Conservation (phyloP, 305 asterid species). For the Solanum chacoense region DNA sequence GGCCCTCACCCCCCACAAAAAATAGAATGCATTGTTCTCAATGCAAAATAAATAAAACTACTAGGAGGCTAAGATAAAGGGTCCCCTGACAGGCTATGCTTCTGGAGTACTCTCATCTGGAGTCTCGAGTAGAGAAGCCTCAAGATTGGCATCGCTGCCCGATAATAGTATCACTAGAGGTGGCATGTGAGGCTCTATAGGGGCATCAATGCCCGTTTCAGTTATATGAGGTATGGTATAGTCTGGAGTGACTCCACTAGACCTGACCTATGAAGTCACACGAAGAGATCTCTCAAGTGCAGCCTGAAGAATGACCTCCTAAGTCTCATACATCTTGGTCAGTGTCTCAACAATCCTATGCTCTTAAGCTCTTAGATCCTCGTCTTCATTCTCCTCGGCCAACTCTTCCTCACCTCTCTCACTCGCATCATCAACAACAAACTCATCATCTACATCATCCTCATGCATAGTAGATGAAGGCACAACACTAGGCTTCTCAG, state of each 20-base stretch:
- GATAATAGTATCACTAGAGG: background rate
- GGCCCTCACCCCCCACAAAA: background rate
- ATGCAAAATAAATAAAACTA: too few species aligned
- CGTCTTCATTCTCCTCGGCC: background rate
- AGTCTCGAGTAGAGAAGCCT: background rate
- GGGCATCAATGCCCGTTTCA: background rate
- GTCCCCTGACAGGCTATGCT: background rate
- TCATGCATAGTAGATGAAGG: background rate
- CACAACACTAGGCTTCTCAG: background rate
- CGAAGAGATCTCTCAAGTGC: background rate
- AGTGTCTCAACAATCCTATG: background rate
- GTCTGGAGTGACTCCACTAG: background rate
- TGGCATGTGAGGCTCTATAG: too few species aligned
- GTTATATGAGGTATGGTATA: background rate
- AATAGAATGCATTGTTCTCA: background rate
- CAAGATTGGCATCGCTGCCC: background rate
- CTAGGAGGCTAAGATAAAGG: background rate
- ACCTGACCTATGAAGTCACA: background rate
- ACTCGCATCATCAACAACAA: background rate
- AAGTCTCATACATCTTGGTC: background rate
- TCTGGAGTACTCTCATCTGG: background rate
- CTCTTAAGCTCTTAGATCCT: background rate
- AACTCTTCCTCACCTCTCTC: background rate
- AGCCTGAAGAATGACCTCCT: background rate
- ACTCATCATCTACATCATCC: background rate